Conservation (phyloP, 2,329 filamentous ascomycete genomes). For the Penicillium sp. region DNA sequence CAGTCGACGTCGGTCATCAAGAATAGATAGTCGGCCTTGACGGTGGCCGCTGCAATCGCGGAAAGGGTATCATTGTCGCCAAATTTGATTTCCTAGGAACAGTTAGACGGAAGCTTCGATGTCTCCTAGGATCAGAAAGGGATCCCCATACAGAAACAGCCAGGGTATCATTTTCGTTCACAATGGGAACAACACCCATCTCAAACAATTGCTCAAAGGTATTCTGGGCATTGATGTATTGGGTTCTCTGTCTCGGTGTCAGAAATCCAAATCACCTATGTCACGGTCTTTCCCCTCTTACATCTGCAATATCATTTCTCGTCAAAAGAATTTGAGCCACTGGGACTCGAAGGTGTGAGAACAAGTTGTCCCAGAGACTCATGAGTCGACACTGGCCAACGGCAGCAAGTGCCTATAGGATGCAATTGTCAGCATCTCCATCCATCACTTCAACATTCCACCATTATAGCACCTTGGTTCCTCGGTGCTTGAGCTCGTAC, state of each 20-base stretch:
- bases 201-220: slow-evolving; percentile 86
- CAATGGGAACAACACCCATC: slow-evolving; percentile 96
- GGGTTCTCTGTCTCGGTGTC: slow-evolving; percentile 64
- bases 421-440: slow-evolving; percentile 2
- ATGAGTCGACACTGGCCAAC: slow-evolving; percentile 96
- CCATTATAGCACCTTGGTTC: neutral
- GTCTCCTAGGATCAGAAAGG: neutral
- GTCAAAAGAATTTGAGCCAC: slow-evolving; percentile 94
- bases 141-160: slow-evolving; percentile 67
- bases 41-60: slow-evolving; percentile 95
- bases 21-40: slow-evolving; percentile 94
- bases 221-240: slow-evolving; percentile 96
- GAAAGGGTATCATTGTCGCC: slow-evolving; percentile 98
- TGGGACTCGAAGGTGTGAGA: slow-evolving; percentile 82
- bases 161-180: slow-evolving; percentile 97
- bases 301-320: slow-evolving; percentile 93
- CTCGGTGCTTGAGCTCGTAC: slow-evolving; percentile 42
- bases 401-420: slow-evolving; percentile 74
- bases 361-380: slow-evolving; percentile 92
- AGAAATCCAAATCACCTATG: slow-evolving; percentile 6
- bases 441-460: neutral
- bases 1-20: slow-evolving; percentile 99
- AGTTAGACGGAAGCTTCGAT: neutral
- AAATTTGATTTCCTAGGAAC: slow-evolving; percentile 83
- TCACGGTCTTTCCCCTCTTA: slow-evolving; percentile 44